A percentile compares a stretch with the other conserved stretches of the same genome.
These are phyloP conservation scores for Aegilops bicornis DNA, from an alignment of 176 grass and related monocot genomes.

Conservation along the genomic window DNA sequence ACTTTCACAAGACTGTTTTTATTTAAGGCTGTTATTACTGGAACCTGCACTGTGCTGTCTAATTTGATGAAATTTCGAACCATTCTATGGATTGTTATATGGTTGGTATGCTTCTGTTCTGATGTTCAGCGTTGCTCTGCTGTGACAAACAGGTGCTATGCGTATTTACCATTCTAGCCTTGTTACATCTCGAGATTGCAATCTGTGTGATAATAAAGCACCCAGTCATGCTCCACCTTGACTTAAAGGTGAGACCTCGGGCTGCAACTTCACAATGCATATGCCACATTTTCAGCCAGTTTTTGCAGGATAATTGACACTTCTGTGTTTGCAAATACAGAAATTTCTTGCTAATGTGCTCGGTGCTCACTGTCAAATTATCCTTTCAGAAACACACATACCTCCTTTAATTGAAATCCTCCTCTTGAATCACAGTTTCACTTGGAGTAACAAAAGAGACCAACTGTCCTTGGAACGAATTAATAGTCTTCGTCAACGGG, in stretches of 20 bases:
- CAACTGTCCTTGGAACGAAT: too few relatives aligned
- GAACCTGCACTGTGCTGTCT: too few relatives aligned
- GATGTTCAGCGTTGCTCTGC: too few relatives aligned
- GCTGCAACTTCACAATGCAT: conserved; percentile 76
- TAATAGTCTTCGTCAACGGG: too few relatives aligned
- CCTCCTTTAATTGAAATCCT: too few relatives aligned
- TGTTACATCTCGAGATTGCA: neutral
- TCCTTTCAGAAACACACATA: conserved; percentile 50
- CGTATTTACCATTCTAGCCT: neutral
- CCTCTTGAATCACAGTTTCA: too few relatives aligned
- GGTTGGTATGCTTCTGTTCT: too few relatives aligned
- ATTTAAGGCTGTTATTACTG: too few relatives aligned
- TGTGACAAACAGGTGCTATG: neutral
- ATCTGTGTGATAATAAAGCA: neutral
- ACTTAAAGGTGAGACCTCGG: conserved; percentile 58
- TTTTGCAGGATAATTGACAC: conserved; percentile 46
- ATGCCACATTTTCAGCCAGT: conserved; percentile 75
- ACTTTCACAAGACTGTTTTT: too few relatives aligned
- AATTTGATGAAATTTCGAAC: too few relatives aligned
- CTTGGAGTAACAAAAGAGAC: too few relatives aligned
- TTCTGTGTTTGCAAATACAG: conserved; percentile 49
- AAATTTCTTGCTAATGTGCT: conserved; percentile 34
- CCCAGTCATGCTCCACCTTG: conserved; percentile 27
- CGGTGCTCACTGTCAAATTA: conserved; percentile 33
- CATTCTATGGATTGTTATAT: too few relatives aligned